Base-by-base conservation (phyloP, 2,329 filamentous ascomycete genomes). In the Diaporthe sp. region DNA sequence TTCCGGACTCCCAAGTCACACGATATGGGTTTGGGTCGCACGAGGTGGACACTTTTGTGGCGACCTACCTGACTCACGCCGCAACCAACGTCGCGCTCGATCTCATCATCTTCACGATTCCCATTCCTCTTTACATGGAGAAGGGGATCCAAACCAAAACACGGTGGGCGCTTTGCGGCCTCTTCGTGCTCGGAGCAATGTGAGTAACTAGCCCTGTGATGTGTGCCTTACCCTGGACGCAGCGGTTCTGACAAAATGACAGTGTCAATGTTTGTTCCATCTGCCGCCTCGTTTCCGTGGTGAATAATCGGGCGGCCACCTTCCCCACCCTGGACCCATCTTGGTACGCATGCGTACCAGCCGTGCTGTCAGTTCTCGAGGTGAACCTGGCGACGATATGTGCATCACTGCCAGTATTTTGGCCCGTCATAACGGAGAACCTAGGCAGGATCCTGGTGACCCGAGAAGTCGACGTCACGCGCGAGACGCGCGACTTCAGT, bases 361-460 rank as follows among this genome's bases (percentile, higher is more conserved):
- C 84, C 72, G 78, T 84, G 15, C 79, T 84, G 8, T 82, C 81
- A 1, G 80, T 79, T 0, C 78, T 84, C 69, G 83, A 85, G 69
- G 79, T 84, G 69, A 80, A 84, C 22, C 37, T 77, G 39, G 73
- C 69, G 8, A 72, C 73, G 2, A 28, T 73, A 10, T 74, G 72
- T 34, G 74, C 74, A 34, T 74, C 74, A 17, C 37, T 74, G 31
- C 76, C 74, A 17, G 72, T 76, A 1, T 74, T 61, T 37, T 74
- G 61, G 62, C 72, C 70, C 74, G 77, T 82, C 10, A 73, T 85
- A 4, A 77, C 79, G 25, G 77, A 81, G 31, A 75, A 74, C 12
- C 49, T 83, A 46, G 81, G 79, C 73, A 79, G 74, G 46, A 84
- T 85, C 75, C 83, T 84, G 74, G 81, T 85, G 19, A 84, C 83